A percentile compares a stretch with the other conserved stretches of the same genome.
These are phyloP conservation scores for Gonapodya sp. DNA, from an alignment of 192 early-diverging fungal genomes.

Conservation along the genomic window DNA sequence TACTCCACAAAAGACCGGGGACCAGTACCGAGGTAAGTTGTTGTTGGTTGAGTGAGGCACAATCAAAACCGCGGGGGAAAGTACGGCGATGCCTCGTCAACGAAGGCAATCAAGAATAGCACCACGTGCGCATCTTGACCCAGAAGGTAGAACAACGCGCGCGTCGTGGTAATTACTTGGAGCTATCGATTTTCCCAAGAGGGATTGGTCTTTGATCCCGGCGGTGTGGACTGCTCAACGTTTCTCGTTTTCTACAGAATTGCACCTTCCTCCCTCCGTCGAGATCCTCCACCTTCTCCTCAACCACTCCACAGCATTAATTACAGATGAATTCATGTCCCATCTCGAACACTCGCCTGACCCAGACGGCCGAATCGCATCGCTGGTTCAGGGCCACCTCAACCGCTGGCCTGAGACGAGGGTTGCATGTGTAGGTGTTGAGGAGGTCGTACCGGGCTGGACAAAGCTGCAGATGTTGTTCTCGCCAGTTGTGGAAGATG, in stretches of 20 bases:
- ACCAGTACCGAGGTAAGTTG: background rate
- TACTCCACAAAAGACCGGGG: background rate
- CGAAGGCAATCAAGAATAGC: too few species aligned
- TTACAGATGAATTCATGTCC: background rate
- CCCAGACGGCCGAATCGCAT: background rate
- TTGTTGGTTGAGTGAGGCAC: too few species aligned
- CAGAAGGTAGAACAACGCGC: too few species aligned
- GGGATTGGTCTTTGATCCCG: too few species aligned
- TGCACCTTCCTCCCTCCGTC: background rate
- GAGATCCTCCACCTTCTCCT: background rate
- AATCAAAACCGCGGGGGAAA: too few species aligned
- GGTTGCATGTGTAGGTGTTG: background rate
- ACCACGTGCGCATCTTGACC: too few species aligned
- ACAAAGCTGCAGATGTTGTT: background rate
- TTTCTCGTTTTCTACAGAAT: too few species aligned
- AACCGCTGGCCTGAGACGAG: background rate
- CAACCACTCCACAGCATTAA: background rate
- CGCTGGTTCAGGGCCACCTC: background rate
- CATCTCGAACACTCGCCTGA: background rate
- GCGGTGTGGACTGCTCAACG: too few species aligned
- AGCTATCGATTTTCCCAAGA: too few species aligned
- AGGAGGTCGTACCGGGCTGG: background rate
- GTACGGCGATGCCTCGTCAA: too few species aligned
- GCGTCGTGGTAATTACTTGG: too few species aligned
- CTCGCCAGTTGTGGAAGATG: background rate